phyloP scores from a whole-genome alignment of 352 stramenopile genomes.

The Pythium plurisporium region DNA sequence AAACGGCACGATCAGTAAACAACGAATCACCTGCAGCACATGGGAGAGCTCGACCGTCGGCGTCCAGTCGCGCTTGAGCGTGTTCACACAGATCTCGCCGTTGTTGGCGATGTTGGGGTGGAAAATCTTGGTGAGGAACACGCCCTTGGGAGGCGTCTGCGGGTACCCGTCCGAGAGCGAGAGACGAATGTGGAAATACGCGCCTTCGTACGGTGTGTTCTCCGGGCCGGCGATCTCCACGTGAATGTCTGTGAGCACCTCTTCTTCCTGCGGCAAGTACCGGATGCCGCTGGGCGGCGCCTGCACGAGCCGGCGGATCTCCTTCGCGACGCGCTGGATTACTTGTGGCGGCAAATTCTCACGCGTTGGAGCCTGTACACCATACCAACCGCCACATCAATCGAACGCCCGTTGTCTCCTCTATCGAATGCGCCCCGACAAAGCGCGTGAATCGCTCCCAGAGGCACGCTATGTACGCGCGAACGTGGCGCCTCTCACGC shows the following conservation, averaged over 20 bases:
- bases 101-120: conserved; percentile 98
- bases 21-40: conserved; percentile 97
- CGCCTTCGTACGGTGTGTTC: conserved; percentile 96
- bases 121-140: conserved; percentile 99
- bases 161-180: conserved; percentile 87
- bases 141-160: conserved; percentile 78
- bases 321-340: conserved; percentile 87
- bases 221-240: conserved; percentile 96
- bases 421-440: background rate
- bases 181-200: conserved; percentile 96
- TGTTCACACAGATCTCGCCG: conserved; percentile 99
- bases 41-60: conserved; percentile 93
- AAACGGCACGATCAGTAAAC: conserved; percentile 99
- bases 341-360: conserved; percentile 87
- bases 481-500: background rate
- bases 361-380: conserved; percentile 22
- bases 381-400: background rate
- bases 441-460: background rate
- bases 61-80: conserved; percentile 98
- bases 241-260: conserved; percentile 90
- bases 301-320: conserved; percentile 90
- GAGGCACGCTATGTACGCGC: background rate
- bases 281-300: conserved; percentile 90
- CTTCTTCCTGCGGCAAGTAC: conserved; percentile 89
- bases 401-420: conserved; percentile 10